Conservation (phyloP, 2,329 filamentous ascomycete genomes). For the Xylaria sp. region DNA sequence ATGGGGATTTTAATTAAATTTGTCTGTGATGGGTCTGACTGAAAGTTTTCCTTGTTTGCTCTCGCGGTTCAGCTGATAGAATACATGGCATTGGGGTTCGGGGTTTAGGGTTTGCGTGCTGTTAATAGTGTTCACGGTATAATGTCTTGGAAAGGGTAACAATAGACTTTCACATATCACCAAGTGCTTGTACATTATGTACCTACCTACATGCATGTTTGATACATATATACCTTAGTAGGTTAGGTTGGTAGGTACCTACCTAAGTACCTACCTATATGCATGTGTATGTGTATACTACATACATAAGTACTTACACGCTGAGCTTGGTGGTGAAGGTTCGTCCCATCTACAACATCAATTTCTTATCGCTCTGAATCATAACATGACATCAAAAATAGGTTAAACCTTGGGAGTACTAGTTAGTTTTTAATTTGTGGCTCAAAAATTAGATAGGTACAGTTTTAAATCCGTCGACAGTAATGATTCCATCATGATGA, state of each 20-base stretch:
- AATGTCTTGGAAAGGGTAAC: neutral
- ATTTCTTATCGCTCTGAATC: neutral
- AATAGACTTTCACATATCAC: too few species aligned
- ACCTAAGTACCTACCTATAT: too few species aligned
- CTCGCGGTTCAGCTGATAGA: neutral
- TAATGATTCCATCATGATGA: slow-evolving; percentile 7
- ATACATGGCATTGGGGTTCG: neutral
- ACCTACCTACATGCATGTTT: too few species aligned
- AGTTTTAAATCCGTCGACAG: neutral
- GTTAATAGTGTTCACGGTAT: neutral
- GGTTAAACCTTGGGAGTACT: neutral
- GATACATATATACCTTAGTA: too few species aligned
- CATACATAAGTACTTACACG: too few species aligned
- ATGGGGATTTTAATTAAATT: slow-evolving; percentile 51
- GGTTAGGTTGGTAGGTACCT: too few species aligned
- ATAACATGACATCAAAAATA: neutral
- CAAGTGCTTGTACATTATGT: too few species aligned
- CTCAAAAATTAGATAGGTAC: too few species aligned
- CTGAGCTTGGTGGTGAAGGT: too few species aligned
- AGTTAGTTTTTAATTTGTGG: neutral
- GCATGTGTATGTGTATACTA: too few species aligned
- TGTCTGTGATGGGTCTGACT: neutral
- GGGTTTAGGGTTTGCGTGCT: neutral
- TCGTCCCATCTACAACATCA: neutral
- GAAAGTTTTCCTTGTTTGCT: neutral